phyloP scores from a whole-genome alignment of 2,329 filamentous ascomycete species.

The Helotiales sp. region DNA sequence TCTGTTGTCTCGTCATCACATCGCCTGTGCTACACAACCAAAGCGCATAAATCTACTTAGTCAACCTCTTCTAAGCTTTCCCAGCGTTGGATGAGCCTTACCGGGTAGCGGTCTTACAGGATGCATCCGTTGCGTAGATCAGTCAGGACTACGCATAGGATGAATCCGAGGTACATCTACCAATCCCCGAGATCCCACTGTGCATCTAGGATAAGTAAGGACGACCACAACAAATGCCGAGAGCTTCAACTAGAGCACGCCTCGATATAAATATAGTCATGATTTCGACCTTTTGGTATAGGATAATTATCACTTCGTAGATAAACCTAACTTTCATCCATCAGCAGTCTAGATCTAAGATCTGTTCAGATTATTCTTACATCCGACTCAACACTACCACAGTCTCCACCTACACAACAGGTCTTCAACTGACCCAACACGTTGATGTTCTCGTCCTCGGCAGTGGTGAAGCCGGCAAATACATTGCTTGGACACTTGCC shows the following conservation, averaged over 20 bases:
- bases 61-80: not conserved
- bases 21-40: too few relatives aligned
- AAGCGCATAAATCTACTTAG: not conserved
- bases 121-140: not conserved
- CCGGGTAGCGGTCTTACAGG: not conserved
- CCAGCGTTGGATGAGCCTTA: not conserved
- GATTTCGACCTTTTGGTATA: too few relatives aligned
- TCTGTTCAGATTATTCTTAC: too few relatives aligned
- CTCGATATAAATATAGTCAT: not conserved
- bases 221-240: not conserved
- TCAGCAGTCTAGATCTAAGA: too few relatives aligned
- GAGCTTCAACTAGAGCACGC: not conserved
- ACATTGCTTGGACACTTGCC: constrained; percentile 12
- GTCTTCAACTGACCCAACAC: not conserved
- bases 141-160: not conserved
- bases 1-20: not conserved
- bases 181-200: not conserved
- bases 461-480: constrained; percentile 18
- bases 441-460: constrained; percentile 9
- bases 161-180: not conserved
- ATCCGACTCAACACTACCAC: too few relatives aligned
- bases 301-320: too few relatives aligned
- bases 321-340: too few relatives aligned
- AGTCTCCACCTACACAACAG: not conserved
- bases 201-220: constrained; percentile 1